These are phyloP conservation scores for Tolypocladium cylindrosporum DNA, from an alignment of 2,329 filamentous ascomycete species.

Conservation along the genomic window DNA sequence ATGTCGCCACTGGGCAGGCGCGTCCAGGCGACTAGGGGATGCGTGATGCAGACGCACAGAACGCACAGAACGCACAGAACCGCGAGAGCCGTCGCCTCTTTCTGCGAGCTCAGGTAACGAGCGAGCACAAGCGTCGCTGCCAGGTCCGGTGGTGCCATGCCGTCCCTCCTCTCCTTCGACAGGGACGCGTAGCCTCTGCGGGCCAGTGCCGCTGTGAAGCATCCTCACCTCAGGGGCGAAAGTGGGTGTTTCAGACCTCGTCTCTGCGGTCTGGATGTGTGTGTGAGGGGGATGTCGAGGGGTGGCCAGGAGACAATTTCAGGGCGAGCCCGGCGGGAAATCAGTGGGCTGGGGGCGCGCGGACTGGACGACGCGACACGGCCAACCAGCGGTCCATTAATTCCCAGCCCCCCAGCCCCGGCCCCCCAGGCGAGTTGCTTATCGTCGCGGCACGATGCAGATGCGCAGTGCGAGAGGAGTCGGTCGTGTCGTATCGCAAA, in stretches of 20 bases:
- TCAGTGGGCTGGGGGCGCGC: constrained; percentile 10
- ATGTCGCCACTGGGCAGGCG: constrained; percentile 3
- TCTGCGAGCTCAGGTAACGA: background rate
- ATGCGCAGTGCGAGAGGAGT: background rate
- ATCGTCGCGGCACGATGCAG: constrained; percentile 3
- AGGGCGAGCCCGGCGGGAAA: constrained; percentile 6
- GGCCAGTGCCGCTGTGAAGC: background rate
- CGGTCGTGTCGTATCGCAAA: background rate
- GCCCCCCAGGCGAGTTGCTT: constrained; percentile 1
- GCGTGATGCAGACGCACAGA: background rate
- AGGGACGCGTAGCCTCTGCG: background rate
- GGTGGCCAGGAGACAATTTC: constrained; percentile 13
- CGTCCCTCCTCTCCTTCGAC: background rate
- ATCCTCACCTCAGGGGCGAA: constrained; percentile 1
- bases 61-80: background rate
- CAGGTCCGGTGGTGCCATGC: background rate
- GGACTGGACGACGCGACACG: constrained; percentile 5
- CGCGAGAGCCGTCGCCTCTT: background rate
- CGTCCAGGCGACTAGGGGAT: background rate
- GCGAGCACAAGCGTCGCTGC: background rate
- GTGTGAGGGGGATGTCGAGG: constrained; percentile 9
- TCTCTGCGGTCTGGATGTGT: constrained; percentile 8
- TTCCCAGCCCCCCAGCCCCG: constrained; percentile 7
- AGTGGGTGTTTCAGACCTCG: constrained; percentile 9
- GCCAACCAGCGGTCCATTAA: constrained; percentile 11